Base-by-base conservation (phyloP, 495 filamentous ascomycete genomes). In the Aspergillus sparsus region DNA sequence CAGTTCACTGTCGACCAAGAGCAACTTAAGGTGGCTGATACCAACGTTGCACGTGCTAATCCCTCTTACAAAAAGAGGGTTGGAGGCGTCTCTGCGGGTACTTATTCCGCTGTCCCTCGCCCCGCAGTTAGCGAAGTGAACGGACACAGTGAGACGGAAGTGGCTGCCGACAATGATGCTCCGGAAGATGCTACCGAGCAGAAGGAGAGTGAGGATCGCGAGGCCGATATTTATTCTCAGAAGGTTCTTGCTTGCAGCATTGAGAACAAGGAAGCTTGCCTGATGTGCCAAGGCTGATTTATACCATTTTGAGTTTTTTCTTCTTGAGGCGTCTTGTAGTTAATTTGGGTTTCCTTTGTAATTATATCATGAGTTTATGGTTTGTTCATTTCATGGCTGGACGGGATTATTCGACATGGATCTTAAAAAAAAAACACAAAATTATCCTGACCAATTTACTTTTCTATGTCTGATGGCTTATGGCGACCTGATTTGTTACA, bases 1-100 rank as follows among this genome's bases (percentile, higher is more conserved):
- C 94, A 98, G 77, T 98, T 98, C 80, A 98, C 94, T 6, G 94
- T 98, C 67, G 94, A 98, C 77, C 94, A 98, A 79, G 92, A 96
- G 75, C 87, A 90, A 49, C 89, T 98, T 62, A 89, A 90, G 77
- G 91, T 97, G 15, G 83, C 83, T 49, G 95, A 98, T 73, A 92
- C 89, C 57, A 89, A 88, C 61, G 82, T 95, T 35, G 87, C 90
- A 56, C 85, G 85, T 55, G 70, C 79, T 32, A 78, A 77, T 35
- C 68, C 76, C n/a, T 65, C 74, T 2, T 70, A 78, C 53, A 92
- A 89, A 83, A 93, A 90, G 81, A 81, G 90, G 62, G 68, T 71
- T n/a, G 79, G 80, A 41, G 75, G 76, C 9, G 68, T 70, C 32
- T 74, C 73, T 16, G 71, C 78, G 49, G 80, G 77, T 52, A 66